phyloP scores from a whole-genome alignment of 805 yeast species.

The Lipomyces starkeyi region DNA sequence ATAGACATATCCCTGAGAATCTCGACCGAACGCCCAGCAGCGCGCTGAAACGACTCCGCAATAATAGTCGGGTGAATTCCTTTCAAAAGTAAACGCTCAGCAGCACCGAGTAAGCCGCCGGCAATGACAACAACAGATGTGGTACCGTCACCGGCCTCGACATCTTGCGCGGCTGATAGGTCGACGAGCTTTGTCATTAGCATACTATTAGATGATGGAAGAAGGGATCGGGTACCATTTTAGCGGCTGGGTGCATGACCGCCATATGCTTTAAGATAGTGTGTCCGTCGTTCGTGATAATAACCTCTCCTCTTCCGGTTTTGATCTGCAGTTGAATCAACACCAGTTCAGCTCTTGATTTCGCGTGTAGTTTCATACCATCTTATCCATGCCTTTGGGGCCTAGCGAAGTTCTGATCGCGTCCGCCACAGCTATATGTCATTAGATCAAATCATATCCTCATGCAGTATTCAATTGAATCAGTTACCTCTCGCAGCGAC shows the following conservation, averaged over 20 bases:
- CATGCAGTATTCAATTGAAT: background rate
- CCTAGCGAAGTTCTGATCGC: slow-evolving; percentile 95
- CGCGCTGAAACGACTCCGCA: slow-evolving; percentile 90
- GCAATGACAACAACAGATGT: slow-evolving; percentile 95
- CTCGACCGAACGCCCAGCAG: slow-evolving; percentile 82
- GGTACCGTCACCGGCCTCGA: slow-evolving; percentile 99
- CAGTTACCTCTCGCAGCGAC: slow-evolving; percentile 71
- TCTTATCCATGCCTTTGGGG: slow-evolving; percentile 99
- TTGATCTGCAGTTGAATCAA: slow-evolving; percentile 56
- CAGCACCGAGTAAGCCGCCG: slow-evolving; percentile 93
- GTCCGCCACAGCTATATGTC: slow-evolving; percentile 75
- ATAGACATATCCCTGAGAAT: slow-evolving; percentile 84
- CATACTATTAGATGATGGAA: background rate
- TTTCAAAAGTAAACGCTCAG: slow-evolving; percentile 84
- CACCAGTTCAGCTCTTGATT: background rate
- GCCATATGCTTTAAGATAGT: slow-evolving; percentile 98
- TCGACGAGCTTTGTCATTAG: slow-evolving; percentile 63
- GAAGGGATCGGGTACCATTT: slow-evolving; percentile 60
- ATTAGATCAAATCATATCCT: background rate
- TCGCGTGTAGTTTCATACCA: slow-evolving; percentile 51
- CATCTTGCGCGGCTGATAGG: slow-evolving; percentile 95
- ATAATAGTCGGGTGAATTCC: slow-evolving; percentile 94
- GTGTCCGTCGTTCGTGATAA: slow-evolving; percentile 97
- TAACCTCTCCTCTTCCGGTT: slow-evolving; percentile 88
- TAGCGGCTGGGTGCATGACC: slow-evolving; percentile 97